Conservation (phyloP, 2,329 filamentous ascomycete genomes). For the Alternaria sp. region DNA sequence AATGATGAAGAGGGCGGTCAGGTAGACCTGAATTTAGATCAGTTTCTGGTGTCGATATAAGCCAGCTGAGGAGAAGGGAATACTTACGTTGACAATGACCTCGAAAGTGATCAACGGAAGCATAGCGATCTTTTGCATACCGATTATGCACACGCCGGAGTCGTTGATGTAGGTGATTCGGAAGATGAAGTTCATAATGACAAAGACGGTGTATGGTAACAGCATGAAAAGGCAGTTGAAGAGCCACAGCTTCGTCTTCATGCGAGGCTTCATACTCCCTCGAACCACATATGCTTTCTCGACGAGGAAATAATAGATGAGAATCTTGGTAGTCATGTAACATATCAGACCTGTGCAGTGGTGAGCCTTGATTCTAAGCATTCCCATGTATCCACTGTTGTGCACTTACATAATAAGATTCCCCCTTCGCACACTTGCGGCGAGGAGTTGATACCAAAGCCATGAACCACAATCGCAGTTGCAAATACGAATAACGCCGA, state of each 20-base stretch:
- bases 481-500: conserved; percentile 69
- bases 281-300: conserved; percentile 72
- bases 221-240: conserved; percentile 70
- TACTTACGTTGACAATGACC: conserved; percentile 64
- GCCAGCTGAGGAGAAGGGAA: not conserved
- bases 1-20: conserved; percentile 70
- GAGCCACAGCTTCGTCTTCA: conserved; percentile 66
- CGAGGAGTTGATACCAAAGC: conserved; percentile 65
- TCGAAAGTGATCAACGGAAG: conserved; percentile 70
- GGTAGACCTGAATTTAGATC: conserved; percentile 57
- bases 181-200: conserved; percentile 68
- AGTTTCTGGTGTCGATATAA: conserved; percentile 5
- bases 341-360: conserved; percentile 58
- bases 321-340: conserved; percentile 71
- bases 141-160: conserved; percentile 67
- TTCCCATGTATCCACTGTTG: not conserved
- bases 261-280: conserved; percentile 60
- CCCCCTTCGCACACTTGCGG: conserved; percentile 64
- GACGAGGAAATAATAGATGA: conserved; percentile 72
- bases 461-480: conserved; percentile 65
- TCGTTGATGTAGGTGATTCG: conserved; percentile 65
- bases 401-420: conserved; percentile 62
- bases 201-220: conserved; percentile 53
- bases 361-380: not conserved
- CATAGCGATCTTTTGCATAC: conserved; percentile 67